These are phyloP conservation scores for Metarhizium robertsii DNA, from an alignment of 2,329 filamentous ascomycete species.

Conservation along the genomic window DNA sequence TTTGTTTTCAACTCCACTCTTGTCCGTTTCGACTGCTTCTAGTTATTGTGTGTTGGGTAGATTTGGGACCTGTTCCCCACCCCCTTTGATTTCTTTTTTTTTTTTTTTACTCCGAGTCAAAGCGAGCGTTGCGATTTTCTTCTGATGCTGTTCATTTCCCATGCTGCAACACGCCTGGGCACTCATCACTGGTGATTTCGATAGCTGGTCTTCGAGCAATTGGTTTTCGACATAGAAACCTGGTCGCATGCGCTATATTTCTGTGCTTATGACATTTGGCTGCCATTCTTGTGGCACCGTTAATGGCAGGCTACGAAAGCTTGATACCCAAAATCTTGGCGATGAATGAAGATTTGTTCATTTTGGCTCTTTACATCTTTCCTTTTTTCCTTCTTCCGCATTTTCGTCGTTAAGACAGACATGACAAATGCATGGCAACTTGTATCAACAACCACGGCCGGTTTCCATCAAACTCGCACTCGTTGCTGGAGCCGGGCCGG, in stretches of 20 bases:
- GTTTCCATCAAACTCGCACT: neutral
- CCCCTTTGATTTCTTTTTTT: constrained; percentile 13
- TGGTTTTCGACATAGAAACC: constrained; percentile 14
- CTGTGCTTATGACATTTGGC: neutral
- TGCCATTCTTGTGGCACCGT: constrained; percentile 1
- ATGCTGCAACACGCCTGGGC: neutral
- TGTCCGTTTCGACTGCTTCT: neutral
- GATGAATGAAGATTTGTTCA: constrained; percentile 14
- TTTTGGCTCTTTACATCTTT: constrained; percentile 3
- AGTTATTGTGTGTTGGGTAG: neutral
- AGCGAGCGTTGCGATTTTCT: constrained; percentile 10
- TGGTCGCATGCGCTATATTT: constrained; percentile 6
- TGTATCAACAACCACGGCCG: neutral
- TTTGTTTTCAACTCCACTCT: neutral
- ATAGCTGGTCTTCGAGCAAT: constrained; percentile 8
- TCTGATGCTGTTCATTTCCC: constrained; percentile 5
- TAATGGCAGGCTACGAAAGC: constrained; percentile 15
- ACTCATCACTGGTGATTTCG: constrained; percentile 9
- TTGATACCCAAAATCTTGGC: constrained; percentile 27
- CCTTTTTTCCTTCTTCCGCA: neutral
- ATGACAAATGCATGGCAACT: neutral
- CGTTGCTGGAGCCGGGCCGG: neutral
- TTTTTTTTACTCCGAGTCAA: constrained; percentile 10
- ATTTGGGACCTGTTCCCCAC: constrained; percentile 6
- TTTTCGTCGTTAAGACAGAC: neutral